phyloP scores from a whole-genome alignment of 2,329 filamentous ascomycete species.

The Sporothrix inflata region DNA sequence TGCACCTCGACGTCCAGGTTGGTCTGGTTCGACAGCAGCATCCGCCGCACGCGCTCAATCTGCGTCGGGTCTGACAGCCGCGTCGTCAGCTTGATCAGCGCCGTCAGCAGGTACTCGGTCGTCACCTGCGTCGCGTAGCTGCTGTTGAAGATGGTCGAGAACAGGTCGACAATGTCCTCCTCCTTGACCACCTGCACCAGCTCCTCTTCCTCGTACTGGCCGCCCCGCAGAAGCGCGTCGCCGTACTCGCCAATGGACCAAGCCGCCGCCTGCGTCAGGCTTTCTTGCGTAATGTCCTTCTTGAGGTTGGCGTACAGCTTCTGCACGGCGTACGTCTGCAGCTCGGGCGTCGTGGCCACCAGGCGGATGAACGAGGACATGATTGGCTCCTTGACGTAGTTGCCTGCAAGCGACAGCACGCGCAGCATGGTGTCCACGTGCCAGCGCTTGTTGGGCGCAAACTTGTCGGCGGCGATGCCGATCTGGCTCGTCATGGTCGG shows the following conservation, averaged over 20 bases:
- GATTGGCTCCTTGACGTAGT: slow-evolving; percentile 97
- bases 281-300: slow-evolving; percentile 97
- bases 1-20: slow-evolving; percentile 95
- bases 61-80: slow-evolving; percentile 82
- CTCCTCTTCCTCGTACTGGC: slow-evolving; percentile 93
- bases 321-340: slow-evolving; percentile 95
- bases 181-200: slow-evolving; percentile 80
- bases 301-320: slow-evolving; percentile 90
- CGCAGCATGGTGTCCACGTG: slow-evolving; percentile 97
- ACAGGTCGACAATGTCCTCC: slow-evolving; percentile 89
- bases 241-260: slow-evolving; percentile 99
- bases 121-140: slow-evolving; percentile 90
- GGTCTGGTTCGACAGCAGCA: slow-evolving; percentile 77
- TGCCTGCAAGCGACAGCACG: slow-evolving; percentile 89
- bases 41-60: slow-evolving; percentile 78
- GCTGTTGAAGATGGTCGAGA: slow-evolving; percentile 88
- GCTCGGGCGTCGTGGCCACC: slow-evolving; percentile 89
- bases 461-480: slow-evolving; percentile 93
- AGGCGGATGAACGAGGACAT: slow-evolving; percentile 94
- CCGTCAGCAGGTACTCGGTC: slow-evolving; percentile 94
- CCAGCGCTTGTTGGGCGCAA: slow-evolving; percentile 96
- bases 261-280: slow-evolving; percentile 85
- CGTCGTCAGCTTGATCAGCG: slow-evolving; percentile 92
- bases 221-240: slow-evolving; percentile 83
- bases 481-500: slow-evolving; percentile 98